Percentiles rank a stretch among this genome's conserved stretches.
Evolutionary conservation across 164 flowering plant genomes (phyloP).

Genomic region (Protea cynaroides): DNA sequence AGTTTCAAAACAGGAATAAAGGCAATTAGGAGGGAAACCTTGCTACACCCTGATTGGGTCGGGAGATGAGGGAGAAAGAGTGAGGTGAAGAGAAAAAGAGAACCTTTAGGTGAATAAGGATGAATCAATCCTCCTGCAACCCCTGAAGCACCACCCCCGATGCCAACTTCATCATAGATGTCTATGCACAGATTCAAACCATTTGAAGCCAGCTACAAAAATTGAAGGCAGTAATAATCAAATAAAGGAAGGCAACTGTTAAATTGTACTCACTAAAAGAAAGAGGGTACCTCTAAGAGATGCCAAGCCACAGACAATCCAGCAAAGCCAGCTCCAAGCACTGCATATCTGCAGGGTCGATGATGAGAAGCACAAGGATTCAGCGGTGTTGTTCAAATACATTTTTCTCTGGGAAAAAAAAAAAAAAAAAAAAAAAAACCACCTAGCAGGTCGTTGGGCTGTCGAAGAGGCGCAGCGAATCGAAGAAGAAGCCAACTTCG

Average conservation of each 20-base stretch:
- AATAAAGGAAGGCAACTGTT: not conserved
- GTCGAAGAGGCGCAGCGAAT: conserved; percentile 8
- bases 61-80: too few relatives aligned
- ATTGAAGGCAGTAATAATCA: not conserved
- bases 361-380: not conserved
- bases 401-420: not conserved
- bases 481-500: not conserved
- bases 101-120: conserved; percentile 97
- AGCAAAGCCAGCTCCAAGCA: conserved; percentile 98
- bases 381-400: not conserved
- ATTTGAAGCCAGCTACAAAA: conserved; percentile 54
- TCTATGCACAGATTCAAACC: conserved; percentile 46
- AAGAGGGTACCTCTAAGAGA: conserved; percentile 42
- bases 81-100: not conserved
- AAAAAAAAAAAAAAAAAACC: not conserved
- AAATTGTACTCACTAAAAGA: not conserved
- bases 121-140: conserved; percentile 94
- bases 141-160: conserved; percentile 98
- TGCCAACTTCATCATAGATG: conserved; percentile 77
- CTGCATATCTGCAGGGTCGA: conserved; percentile 51
- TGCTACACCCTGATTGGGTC: conserved; percentile 8
- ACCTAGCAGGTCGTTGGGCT: conserved; percentile 17
- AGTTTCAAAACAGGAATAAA: not conserved
- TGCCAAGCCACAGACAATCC: conserved; percentile 91
- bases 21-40: not conserved